phyloP scores from a whole-genome alignment of 2,329 filamentous ascomycete species.

The Penicillium polonicum region DNA sequence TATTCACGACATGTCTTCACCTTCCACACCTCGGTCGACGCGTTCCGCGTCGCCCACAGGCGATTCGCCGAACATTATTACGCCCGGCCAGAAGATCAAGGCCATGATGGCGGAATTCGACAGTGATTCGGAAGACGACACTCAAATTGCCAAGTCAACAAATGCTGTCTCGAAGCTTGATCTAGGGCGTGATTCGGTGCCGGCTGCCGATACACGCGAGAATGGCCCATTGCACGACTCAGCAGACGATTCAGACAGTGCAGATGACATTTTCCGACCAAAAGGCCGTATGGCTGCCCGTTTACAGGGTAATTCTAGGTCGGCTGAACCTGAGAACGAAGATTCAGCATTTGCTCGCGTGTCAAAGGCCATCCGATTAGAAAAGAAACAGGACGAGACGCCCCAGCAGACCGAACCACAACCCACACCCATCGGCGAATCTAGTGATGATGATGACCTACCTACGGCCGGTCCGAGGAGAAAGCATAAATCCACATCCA shows the following conservation, averaged over 20 bases:
- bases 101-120: constrained; percentile 51
- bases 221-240: constrained; percentile 20
- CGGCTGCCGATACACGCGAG: neutral
- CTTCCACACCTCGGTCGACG: constrained; percentile 36
- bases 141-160: constrained; percentile 25
- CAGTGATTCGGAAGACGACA: constrained; percentile 49
- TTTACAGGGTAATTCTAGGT: constrained; percentile 50
- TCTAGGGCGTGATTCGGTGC: constrained; percentile 14
- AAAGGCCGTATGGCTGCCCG: constrained; percentile 64
- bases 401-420: constrained; percentile 11
- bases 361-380: constrained; percentile 27
- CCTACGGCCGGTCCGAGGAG: constrained; percentile 31
- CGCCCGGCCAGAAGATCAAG: constrained; percentile 49
- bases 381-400: constrained; percentile 18
- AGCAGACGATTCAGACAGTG: constrained; percentile 44
- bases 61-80: constrained; percentile 38
- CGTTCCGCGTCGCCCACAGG: constrained; percentile 31
- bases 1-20: constrained; percentile 29
- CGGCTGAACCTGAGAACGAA: constrained; percentile 12
- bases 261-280: constrained; percentile 55
- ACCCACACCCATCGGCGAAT: constrained; percentile 7
- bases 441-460: constrained; percentile 34
- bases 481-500: constrained; percentile 31
- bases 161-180: constrained; percentile 16
- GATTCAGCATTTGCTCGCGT: constrained; percentile 45